phyloP scores from a whole-genome alignment of 331 rosid species.

The Telfairia occidentalis region DNA sequence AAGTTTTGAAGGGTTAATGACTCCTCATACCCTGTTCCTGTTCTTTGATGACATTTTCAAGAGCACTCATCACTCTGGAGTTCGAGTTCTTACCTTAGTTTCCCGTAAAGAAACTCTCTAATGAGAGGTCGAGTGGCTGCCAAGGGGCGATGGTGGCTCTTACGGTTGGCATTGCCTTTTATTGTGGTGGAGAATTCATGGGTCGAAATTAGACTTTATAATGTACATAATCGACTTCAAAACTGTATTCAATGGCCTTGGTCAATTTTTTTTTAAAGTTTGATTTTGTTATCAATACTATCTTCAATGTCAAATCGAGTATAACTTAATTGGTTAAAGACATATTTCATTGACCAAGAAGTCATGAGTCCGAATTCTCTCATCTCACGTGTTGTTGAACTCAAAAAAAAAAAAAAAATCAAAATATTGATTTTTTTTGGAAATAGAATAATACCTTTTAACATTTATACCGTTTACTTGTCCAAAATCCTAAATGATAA shows the following conservation, averaged over 20 bases:
- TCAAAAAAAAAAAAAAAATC: no score
- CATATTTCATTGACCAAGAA: no score
- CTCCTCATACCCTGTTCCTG: not conserved
- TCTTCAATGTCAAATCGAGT: no score
- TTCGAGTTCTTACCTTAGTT: constrained; percentile 83
- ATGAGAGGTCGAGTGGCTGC: constrained; percentile 89
- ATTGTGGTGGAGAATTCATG: constrained; percentile 75
- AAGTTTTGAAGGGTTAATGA: not conserved
- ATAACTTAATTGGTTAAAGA: no score
- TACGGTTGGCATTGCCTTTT: constrained; percentile 81
- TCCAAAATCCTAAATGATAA: no score
- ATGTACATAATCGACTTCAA: not conserved
- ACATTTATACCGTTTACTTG: no score
- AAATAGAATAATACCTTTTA: no score
- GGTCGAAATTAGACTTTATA: constrained; percentile 25
- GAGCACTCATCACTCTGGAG: constrained; percentile 73
- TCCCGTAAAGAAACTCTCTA: constrained; percentile 73
- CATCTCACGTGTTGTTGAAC: no score
- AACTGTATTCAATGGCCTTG: not conserved
- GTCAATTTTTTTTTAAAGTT: no score
- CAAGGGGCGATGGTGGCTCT: constrained; percentile 87
- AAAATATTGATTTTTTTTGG: no score
- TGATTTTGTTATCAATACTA: no score
- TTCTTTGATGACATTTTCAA: constrained; percentile 25
- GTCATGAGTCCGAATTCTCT: no score